Evolutionary conservation across 1,284 basidiomycete species (phyloP), one percentile per base, ranked within the genome.

Genomic region (Mycena sp.): DNA sequence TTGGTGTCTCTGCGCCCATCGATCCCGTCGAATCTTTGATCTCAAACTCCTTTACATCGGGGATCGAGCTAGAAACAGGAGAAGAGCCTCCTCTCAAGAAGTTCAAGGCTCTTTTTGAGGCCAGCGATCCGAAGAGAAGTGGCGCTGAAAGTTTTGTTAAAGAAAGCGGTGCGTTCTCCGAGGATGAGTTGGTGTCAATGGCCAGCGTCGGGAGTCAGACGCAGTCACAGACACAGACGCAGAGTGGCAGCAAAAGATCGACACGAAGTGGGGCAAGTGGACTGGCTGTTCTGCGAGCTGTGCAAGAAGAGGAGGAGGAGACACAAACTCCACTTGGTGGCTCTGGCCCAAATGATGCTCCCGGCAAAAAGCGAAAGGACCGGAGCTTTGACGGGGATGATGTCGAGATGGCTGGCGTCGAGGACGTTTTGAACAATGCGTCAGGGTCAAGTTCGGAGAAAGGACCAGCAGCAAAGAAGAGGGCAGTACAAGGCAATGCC

Each of bases 81-180:
- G 76, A 77, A 58, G 84, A 89, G 67, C 86, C 88, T 0, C 83
- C 87, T 3, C 74, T 86, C 23, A 91, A 91, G 71, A 89, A 86
- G 71, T 91, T 87, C 76, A 89, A 86, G 69, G 85, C 85, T 0
- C 78, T 92, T 4, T 92, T 90, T 64, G 90, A 92, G 14, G 84
- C 84, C 25, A 90, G 80, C 54, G 80, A 89, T 70, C 88, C 87
- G 14, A 81, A 83, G 60, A 79, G 76, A 40, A 70, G 64, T 21
- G 75, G 67, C 21, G 71, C 65, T 11, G 74, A 76, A 53, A 63
- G 49, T 53, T 59, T 59, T 17, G 49, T 67, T n/a, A 52, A 63
- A 19, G 68, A 72, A 29, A 67, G 67, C 46, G 72, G 61, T n/a
- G 65, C 62, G n/a, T 55, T 62, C 44, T 51, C 54, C n/a, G 62